These are phyloP conservation scores for Sugiyamaella grinbergsii DNA, from an alignment of 1,139 yeast species.

Conservation along the genomic window DNA sequence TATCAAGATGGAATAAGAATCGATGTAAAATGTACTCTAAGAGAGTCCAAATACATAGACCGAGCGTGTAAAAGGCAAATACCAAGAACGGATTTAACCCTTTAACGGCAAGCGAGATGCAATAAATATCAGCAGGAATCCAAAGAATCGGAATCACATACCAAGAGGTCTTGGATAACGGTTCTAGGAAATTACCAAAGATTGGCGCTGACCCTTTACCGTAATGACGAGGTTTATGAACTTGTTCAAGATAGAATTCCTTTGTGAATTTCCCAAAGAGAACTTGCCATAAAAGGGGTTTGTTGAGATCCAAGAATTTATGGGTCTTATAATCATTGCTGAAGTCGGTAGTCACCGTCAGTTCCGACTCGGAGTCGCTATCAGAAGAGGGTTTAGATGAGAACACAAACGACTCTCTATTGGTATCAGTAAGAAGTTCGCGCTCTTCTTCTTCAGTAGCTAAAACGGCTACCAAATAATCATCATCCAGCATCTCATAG, in stretches of 20 bases:
- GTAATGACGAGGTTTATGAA: slow-evolving; percentile 94
- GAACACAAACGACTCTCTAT: slow-evolving; percentile 33
- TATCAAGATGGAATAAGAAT: slow-evolving; percentile 88
- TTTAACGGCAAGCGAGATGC: slow-evolving; percentile 44
- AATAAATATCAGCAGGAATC: slow-evolving; percentile 75
- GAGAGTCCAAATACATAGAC: slow-evolving; percentile 88
- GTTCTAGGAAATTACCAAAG: slow-evolving; percentile 75
- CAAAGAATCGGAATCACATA: slow-evolving; percentile 83
- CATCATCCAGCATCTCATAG: slow-evolving; percentile 85
- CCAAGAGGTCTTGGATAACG: slow-evolving; percentile 72
- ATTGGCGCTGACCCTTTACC: slow-evolving; percentile 90
- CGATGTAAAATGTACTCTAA: slow-evolving; percentile 88
- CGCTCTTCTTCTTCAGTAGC: slow-evolving; percentile 65
- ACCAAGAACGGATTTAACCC: slow-evolving; percentile 35
- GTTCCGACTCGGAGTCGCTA: slow-evolving; percentile 49
- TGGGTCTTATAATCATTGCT: slow-evolving; percentile 69
- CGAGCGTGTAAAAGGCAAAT: slow-evolving; percentile 54
- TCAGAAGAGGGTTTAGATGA: slow-evolving; percentile 13
- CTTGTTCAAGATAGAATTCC: slow-evolving; percentile 91
- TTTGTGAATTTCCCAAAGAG: slow-evolving; percentile 71
- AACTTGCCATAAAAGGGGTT: slow-evolving; percentile 81
- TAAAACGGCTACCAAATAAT: slow-evolving; percentile 58
- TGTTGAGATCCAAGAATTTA: slow-evolving; percentile 80
- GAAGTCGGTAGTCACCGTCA: slow-evolving; percentile 78
- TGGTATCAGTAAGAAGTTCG: slow-evolving; percentile 48